These are phyloP conservation scores for Naganishia sp. DNA, from an alignment of 1,284 basidiomycete genomes.

Conservation along the genomic window DNA sequence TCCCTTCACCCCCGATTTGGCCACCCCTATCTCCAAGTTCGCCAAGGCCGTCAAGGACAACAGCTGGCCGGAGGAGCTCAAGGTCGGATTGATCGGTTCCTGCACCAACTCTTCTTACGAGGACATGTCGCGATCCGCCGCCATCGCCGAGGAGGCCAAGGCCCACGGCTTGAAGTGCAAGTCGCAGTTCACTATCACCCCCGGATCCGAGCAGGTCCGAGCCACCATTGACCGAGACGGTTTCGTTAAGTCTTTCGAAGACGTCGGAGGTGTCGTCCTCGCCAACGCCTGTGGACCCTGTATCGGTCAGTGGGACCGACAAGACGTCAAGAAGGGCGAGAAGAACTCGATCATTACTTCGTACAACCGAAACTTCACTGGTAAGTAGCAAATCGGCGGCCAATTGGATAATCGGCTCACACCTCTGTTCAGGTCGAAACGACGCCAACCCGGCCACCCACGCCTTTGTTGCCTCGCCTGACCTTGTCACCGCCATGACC, in stretches of 20 bases:
- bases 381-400: too few species aligned
- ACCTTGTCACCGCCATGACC: conserved; percentile 95
- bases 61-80: conserved; percentile 94
- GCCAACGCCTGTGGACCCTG: conserved; percentile 99
- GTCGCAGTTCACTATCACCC: conserved; percentile 96
- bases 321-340: conserved; percentile 95
- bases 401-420: too few species aligned
- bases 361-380: conserved; percentile 98
- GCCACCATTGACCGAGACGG: conserved; percentile 97
- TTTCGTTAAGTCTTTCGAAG: conserved; percentile 82
- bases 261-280: conserved; percentile 86
- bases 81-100: conserved; percentile 95
- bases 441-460: conserved; percentile 99
- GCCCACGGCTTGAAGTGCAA: conserved; percentile 90
- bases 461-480: conserved; percentile 97
- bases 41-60: conserved; percentile 90
- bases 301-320: conserved; percentile 98
- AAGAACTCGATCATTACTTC: conserved; percentile 98
- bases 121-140: conserved; percentile 97
- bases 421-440: conserved; percentile 66
- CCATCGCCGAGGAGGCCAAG: conserved; percentile 75
- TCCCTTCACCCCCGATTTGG: conserved; percentile 94
- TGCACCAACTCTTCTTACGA: conserved; percentile 99
- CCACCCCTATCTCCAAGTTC: conserved; percentile 95
- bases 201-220: conserved; percentile 96